Percentiles rank a stretch among this genome's conserved stretches.
Conservation (phyloP, 2,329 filamentous ascomycete species). For the Emmonsiellopsis sp. region DNA sequence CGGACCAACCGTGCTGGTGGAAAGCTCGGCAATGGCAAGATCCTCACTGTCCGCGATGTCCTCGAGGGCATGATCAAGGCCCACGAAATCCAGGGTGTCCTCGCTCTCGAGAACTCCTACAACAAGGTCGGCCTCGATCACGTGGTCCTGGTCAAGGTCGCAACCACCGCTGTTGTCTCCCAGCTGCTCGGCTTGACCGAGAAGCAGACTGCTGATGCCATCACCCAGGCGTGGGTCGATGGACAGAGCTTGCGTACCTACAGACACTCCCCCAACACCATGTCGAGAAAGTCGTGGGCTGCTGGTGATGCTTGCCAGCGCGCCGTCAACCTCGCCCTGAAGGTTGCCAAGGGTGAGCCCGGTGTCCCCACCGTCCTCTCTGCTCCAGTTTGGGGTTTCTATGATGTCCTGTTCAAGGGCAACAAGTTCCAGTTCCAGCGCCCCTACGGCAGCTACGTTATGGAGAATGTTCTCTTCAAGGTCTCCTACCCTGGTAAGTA, state of each 20-base stretch:
- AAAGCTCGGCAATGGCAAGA: conserved; percentile 60
- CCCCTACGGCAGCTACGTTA: conserved; percentile 94
- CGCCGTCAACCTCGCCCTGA: conserved; percentile 82
- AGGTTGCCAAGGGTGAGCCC: conserved; percentile 83
- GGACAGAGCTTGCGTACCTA: conserved; percentile 94
- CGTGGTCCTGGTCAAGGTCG: conserved; percentile 96
- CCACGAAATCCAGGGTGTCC: conserved; percentile 95
- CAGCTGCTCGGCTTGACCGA: conserved; percentile 88
- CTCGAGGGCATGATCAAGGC: conserved; percentile 98
- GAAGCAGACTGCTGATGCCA: conserved; percentile 85
- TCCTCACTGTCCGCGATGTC: conserved; percentile 81
- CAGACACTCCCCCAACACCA: conserved; percentile 96
- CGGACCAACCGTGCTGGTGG: conserved; percentile 85
- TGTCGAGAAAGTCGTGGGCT: conserved; percentile 99
- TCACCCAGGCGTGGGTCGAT: conserved; percentile 96
- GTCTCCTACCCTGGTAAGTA: conserved; percentile 85
- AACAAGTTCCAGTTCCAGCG: conserved; percentile 95
- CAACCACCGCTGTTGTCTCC: conserved; percentile 84
- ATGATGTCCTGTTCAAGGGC: conserved; percentile 94
- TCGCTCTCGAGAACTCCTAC: conserved; percentile 95
- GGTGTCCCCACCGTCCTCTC: conserved; percentile 89
- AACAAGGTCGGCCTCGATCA: conserved; percentile 98
- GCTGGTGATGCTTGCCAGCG: conserved; percentile 96
- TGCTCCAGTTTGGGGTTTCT: conserved; percentile 93
- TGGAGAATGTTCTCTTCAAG: conserved; percentile 99